Percentiles rank a stretch among this genome's conserved stretches.
Evolutionary conservation across 2,329 filamentous ascomycete genomes (phyloP).

Genomic region (Colletotrichum sp.): DNA sequence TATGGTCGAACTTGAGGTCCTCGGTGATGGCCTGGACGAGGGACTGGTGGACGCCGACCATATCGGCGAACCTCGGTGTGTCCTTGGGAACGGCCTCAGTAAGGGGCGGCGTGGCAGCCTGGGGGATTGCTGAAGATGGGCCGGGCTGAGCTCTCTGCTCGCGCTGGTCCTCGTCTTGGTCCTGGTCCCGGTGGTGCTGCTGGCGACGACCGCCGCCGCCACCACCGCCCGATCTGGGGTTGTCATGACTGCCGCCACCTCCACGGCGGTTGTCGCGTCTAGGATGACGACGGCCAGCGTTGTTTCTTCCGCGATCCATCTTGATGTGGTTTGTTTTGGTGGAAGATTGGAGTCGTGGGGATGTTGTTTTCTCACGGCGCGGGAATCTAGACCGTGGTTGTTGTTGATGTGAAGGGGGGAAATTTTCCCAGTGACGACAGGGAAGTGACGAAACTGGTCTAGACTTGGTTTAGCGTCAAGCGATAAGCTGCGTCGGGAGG

Average conservation of each 20-base stretch:
- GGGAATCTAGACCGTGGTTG: not conserved
- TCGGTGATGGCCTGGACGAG: constrained; percentile 53
- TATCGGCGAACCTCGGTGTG: constrained; percentile 51
- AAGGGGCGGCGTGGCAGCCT: constrained; percentile 35
- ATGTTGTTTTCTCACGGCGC: not conserved
- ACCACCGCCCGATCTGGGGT: not conserved
- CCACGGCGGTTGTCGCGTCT: not conserved
- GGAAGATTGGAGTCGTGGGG: not conserved
- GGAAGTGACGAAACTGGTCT: constrained; percentile 10
- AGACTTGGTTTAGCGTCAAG: not conserved
- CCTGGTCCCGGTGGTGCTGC: not conserved
- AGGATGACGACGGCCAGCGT: not conserved
- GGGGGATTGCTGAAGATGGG: not conserved
- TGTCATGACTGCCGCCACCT: not conserved
- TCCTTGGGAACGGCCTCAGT: constrained; percentile 44
- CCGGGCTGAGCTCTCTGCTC: not conserved
- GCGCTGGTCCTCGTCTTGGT: not conserved
- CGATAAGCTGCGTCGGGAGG: not conserved
- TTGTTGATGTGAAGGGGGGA: constrained; percentile 11
- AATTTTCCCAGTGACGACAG: constrained; percentile 4
- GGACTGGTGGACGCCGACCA: constrained; percentile 47
- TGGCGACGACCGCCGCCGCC: not conserved
- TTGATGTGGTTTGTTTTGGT: not conserved
- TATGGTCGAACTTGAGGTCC: constrained; percentile 55
- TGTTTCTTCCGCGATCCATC: constrained; percentile 19